Percentiles rank a stretch among this genome's conserved stretches.
Evolutionary conservation across 306 rosid species (phyloP).

Genomic region (Cercis canadensis): DNA sequence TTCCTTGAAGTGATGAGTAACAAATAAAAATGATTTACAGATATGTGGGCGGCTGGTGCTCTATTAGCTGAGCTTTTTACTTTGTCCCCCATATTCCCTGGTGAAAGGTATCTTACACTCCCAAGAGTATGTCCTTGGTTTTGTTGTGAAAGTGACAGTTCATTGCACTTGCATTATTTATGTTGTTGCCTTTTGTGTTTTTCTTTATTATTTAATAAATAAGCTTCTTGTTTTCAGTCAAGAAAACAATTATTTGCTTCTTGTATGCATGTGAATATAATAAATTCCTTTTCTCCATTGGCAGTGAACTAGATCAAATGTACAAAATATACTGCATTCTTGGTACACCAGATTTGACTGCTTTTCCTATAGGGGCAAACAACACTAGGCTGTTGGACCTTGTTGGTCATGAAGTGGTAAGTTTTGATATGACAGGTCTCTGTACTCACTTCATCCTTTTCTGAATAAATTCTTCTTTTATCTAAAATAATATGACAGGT

Average conservation of each 20-base stretch:
- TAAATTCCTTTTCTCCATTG: conserved; percentile 36
- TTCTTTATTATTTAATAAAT: not conserved
- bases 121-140: conserved; percentile 21
- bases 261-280: conserved; percentile 16
- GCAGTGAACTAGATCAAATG: conserved; percentile 90
- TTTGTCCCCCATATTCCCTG: conserved; percentile 81
- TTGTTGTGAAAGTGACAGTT: conserved; percentile 32
- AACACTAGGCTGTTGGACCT: conserved; percentile 59
- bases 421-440: conserved; percentile 37
- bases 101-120: conserved; percentile 69
- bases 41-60: conserved; percentile 95
- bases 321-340: conserved; percentile 75
- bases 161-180: not conserved
- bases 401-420: conserved; percentile 63
- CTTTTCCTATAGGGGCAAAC: conserved; percentile 62
- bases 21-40: conserved; percentile 49
- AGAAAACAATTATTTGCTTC: not conserved
- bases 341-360: conserved; percentile 70
- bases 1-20: conserved; percentile 45
- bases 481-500: no score
- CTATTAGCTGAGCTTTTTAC: conserved; percentile 88
- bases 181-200: conserved; percentile 4
- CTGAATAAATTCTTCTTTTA: no score
- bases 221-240: not conserved
- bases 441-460: not conserved